phyloP scores from a whole-genome alignment of 2,329 filamentous ascomycete species.

The Exophiala spinifera region DNA sequence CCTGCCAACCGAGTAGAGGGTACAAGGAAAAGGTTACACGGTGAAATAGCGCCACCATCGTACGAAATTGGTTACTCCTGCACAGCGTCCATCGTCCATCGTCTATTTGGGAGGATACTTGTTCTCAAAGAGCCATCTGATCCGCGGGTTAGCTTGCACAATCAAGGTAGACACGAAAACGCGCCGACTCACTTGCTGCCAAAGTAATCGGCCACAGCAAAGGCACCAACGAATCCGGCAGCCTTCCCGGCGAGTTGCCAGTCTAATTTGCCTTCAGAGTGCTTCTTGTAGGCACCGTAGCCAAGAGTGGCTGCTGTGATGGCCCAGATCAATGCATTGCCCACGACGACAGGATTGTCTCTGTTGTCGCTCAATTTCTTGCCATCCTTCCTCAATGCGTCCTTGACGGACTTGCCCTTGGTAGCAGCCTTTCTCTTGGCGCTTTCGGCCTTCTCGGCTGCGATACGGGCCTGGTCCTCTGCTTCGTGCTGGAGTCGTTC shows the following conservation, averaged over 20 bases:
- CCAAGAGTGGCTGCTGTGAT: constrained; percentile 43
- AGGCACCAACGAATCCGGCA: constrained; percentile 43
- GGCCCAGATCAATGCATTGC: constrained; percentile 44
- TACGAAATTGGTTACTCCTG: constrained; percentile 1
- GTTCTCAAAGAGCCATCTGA: constrained; percentile 50
- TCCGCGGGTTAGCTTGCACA: constrained; percentile 3
- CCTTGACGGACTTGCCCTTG: constrained; percentile 30
- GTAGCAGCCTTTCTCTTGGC: constrained; percentile 34
- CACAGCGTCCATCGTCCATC: background rate
- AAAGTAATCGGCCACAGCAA: constrained; percentile 47
- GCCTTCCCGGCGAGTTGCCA: constrained; percentile 45
- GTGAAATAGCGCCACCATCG: background rate
- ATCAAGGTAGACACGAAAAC: background rate
- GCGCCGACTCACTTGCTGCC: constrained; percentile 46
- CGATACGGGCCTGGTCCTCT: constrained; percentile 30
- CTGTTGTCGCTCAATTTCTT: constrained; percentile 39
- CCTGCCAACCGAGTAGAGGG: constrained; percentile 24
- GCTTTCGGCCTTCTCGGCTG: constrained; percentile 29
- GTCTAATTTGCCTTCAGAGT: constrained; percentile 44
- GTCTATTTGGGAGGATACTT: constrained; percentile 50
- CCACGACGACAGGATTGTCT: constrained; percentile 47
- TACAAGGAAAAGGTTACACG: constrained; percentile 14
- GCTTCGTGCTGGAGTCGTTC: constrained; percentile 44
- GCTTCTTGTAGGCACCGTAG: constrained; percentile 48
- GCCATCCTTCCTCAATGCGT: constrained; percentile 29